Evolutionary conservation across 2,329 filamentous ascomycete genomes (phyloP).

Genomic region (Cercospora berteroae): DNA sequence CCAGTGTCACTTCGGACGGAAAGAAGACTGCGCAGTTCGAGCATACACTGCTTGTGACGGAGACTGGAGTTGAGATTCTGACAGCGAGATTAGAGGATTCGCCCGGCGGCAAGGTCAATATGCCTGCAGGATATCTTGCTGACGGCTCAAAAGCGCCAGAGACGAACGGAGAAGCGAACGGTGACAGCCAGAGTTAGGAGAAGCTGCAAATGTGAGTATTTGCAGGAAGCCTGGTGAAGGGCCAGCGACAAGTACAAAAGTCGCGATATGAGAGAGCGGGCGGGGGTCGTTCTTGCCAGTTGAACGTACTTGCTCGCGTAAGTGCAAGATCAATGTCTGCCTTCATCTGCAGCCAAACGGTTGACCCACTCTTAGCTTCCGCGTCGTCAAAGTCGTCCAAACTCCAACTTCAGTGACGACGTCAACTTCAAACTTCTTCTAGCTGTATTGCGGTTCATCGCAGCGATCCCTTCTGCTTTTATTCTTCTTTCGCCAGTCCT

Average conservation of each 20-base stretch:
- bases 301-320: slow-evolving; percentile 1
- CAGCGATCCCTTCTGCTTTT: not conserved
- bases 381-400: not conserved
- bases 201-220: not conserved
- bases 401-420: not conserved
- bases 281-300: not conserved
- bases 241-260: not conserved
- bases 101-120: slow-evolving; percentile 60
- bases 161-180: slow-evolving; percentile 12
- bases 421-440: not conserved
- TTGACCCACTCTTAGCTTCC: not conserved
- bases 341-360: not conserved
- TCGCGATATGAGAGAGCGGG: not conserved
- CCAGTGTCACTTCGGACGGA: slow-evolving; percentile 87
- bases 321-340: not conserved
- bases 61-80: slow-evolving; percentile 76
- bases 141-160: slow-evolving; percentile 20
- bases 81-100: slow-evolving; percentile 71
- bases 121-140: slow-evolving; percentile 26
- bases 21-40: slow-evolving; percentile 91
- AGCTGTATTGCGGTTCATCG: not conserved
- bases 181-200: not conserved
- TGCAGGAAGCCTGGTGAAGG: not conserved
- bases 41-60: slow-evolving; percentile 79
- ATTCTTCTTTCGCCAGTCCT: not conserved